These are phyloP conservation scores for Cardamine occulta DNA, from an alignment of 345 rosid genomes.

Conservation along the genomic window DNA sequence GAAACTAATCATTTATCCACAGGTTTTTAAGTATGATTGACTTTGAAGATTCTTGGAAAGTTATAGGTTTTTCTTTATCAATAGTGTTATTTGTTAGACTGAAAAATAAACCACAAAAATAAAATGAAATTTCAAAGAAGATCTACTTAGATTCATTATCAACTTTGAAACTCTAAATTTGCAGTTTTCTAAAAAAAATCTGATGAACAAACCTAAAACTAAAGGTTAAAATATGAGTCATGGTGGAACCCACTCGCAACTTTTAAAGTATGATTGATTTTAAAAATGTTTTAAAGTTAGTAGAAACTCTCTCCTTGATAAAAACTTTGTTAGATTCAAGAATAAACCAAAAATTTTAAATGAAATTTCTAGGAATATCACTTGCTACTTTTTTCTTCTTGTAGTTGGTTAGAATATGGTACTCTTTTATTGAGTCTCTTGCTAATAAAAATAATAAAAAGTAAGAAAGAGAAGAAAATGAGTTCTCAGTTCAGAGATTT, in stretches of 20 bases:
- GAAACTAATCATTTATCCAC: background rate
- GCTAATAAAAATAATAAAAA: no score
- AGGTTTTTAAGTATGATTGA: background rate
- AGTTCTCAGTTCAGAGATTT: no score
- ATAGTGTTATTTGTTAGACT: background rate
- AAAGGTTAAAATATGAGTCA: background rate
- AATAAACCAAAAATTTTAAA: background rate
- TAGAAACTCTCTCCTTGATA: background rate
- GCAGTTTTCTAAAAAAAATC: background rate
- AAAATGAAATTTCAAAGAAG: background rate
- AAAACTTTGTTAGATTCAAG: background rate
- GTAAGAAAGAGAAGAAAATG: no score
- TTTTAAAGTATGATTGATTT: background rate
- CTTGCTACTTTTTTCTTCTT: background rate
- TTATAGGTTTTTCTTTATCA: background rate
- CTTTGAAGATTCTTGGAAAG: background rate
- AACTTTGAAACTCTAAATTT: background rate
- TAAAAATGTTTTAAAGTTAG: background rate
- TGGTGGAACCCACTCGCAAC: background rate
- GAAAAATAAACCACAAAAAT: background rate
- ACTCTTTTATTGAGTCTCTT: no score
- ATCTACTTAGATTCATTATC: background rate
- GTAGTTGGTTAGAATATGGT: background rate
- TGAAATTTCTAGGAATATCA: background rate
- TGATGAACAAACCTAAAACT: background rate